Evolutionary conservation across 169 alveolate genomes (phyloP), one percentile per base, ranked within the genome.

Genomic region (Cryptosporidium meleagridis): DNA sequence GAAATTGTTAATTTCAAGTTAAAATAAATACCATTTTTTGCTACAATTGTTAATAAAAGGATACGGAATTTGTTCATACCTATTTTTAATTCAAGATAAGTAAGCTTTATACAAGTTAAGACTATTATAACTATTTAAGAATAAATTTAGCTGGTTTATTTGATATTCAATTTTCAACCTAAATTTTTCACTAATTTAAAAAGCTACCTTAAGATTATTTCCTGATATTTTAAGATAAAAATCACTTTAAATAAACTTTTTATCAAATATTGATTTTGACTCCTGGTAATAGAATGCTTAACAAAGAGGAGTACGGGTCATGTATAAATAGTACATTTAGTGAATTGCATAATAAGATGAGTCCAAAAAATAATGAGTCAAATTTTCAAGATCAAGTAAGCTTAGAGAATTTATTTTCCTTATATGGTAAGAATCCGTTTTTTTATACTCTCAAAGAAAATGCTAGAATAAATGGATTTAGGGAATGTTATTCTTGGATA

Each of bases 371-470:
- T 1, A 75, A 53, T 14, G 31, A 33, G 18, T 21, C 70, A n/a
- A 41, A 29, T 33, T n/a, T 35, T 58, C 58, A 45, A 44, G 29
- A 70, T 18, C 58, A 70, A 45, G 59, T 48, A 9, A 45, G 59
- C 6, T 70, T 39, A 18, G 37, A 39, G 12, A 69, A 67, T 9
- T 48, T 80, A 45, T 80, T 80, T 67, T 9, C 35, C 9, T 18
- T 58, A 39, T 80, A 45, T 80, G 89, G 89, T 0, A 48, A 80
- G 18, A 80, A 80, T 31, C 89, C 89, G 37, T 80, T 80, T 53
- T 80, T 45, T 33, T 59, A 69, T 62, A 21, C 69, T 61, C 29
- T 80, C 29, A 80, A 48, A 48, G 68, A 65, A 31, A 26, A 23
- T 29, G 75, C 80, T 45, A 62, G 21, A 26, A 18, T 16, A 29